These are phyloP conservation scores for Parasarocladium wereldwijsianum DNA, from an alignment of 2,329 filamentous ascomycete genomes.

Conservation along the genomic window DNA sequence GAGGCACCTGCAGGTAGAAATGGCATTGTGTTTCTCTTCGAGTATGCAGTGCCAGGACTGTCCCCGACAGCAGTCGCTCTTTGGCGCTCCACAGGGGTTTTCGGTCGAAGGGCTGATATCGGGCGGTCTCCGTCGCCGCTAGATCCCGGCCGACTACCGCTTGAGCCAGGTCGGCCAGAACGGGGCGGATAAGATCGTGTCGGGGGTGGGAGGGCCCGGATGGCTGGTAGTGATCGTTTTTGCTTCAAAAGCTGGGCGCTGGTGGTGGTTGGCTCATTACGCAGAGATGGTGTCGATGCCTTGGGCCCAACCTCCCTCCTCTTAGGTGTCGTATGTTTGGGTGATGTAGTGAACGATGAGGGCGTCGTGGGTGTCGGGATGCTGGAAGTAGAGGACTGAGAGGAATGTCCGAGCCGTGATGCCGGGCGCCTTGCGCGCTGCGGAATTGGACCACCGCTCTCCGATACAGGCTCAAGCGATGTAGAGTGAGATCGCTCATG, in stretches of 20 bases:
- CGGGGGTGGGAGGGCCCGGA: conserved; percentile 36
- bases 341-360: conserved; percentile 35
- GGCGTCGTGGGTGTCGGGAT: conserved; percentile 46
- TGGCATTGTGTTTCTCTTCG: conserved; percentile 49
- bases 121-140: conserved; percentile 37
- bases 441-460: conserved; percentile 62
- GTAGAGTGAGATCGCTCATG: conserved; percentile 56
- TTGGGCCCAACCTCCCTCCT: conserved; percentile 43
- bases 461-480: conserved; percentile 82
- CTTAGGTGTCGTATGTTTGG: conserved; percentile 43
- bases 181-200: conserved; percentile 23
- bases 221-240: conserved; percentile 49
- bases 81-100: conserved; percentile 54
- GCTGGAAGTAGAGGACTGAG: conserved; percentile 54
- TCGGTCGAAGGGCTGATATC: conserved; percentile 42
- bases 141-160: conserved; percentile 45
- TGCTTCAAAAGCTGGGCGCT: conserved; percentile 49
- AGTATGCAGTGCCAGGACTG: conserved; percentile 34
- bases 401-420: conserved; percentile 53
- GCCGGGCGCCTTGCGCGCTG: conserved; percentile 46
- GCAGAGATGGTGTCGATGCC: conserved; percentile 35
- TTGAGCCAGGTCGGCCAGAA: conserved; percentile 13
- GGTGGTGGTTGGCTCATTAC: conserved; percentile 48
- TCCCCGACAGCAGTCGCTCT: conserved; percentile 29
- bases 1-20: conserved; percentile 70